Evolutionary conservation across 441 rosid genomes (phyloP).

Genomic region (Biscutella laevigata): DNA sequence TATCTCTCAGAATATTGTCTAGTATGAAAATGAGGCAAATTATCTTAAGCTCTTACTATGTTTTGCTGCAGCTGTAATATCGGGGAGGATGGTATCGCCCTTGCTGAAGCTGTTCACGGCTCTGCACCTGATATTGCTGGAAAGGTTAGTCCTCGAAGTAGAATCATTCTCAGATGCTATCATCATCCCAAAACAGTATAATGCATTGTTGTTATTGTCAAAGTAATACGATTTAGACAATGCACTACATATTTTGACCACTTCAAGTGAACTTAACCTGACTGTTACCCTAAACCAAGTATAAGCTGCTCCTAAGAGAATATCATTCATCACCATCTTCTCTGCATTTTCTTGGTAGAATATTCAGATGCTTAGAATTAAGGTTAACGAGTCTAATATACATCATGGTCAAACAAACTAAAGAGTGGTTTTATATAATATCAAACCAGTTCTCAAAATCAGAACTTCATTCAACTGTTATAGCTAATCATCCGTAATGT

Average conservation of each 20-base stretch:
- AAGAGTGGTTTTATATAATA: not conserved
- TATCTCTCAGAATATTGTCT: not conserved
- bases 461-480: not conserved
- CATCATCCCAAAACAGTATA: not conserved
- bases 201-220: not conserved
- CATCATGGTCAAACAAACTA: not conserved
- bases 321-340: not conserved
- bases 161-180: not conserved
- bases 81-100: conserved; percentile 94
- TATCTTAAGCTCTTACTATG: conserved; percentile 15
- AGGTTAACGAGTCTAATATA: not conserved
- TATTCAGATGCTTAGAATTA: not conserved
- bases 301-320: not conserved
- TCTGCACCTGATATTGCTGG: conserved; percentile 99
- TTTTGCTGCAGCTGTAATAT: conserved; percentile 70
- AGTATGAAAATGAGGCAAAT: not conserved
- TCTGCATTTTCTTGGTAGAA: not conserved
- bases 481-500: not conserved
- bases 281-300: not conserved
- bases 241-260: not conserved
- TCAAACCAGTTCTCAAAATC: not conserved
- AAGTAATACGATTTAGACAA: not conserved
- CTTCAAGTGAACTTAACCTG: not conserved
- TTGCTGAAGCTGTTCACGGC: conserved; percentile 99
- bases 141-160: conserved; percentile 86